A percentile compares a stretch with the other conserved stretches of the same genome.
Evolutionary conservation across 257 asterid genomes (phyloP).

Genomic region (Eucommia ulmoides): DNA sequence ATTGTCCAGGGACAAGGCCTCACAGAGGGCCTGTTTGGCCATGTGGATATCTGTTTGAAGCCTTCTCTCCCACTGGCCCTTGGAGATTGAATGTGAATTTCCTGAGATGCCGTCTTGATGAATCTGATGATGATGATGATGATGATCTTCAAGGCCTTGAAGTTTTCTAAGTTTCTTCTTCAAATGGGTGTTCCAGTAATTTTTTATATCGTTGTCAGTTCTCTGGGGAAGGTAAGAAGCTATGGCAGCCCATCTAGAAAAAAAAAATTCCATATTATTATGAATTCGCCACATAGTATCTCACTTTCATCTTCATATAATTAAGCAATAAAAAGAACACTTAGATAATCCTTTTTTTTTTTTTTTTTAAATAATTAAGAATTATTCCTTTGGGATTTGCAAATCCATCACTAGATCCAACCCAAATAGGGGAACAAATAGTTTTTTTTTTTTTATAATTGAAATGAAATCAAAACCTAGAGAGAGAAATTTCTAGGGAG

Average conservation of each 20-base stretch:
- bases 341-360: background rate
- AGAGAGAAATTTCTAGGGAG: background rate
- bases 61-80: slow-evolving; percentile 75
- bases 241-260: slow-evolving; percentile 69
- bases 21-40: slow-evolving; percentile 63
- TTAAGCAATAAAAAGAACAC: background rate
- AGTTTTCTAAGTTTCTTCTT: slow-evolving; percentile 36
- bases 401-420: slow-evolving; percentile 14
- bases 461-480: background rate
- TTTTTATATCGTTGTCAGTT: slow-evolving; percentile 67
- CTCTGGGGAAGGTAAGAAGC: slow-evolving; percentile 69
- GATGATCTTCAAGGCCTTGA: slow-evolving; percentile 21
- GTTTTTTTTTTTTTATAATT: slow-evolving; percentile 10
- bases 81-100: slow-evolving; percentile 29
- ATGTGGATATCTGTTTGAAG: slow-evolving; percentile 66
- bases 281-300: background rate
- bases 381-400: slow-evolving; percentile 1
- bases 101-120: slow-evolving; percentile 14
- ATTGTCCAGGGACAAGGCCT: slow-evolving; percentile 55
- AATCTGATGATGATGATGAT: too few relatives aligned
- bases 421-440: slow-evolving; percentile 11
- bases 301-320: background rate
- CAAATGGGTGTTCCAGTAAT: slow-evolving; percentile 70
- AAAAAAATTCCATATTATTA: background rate
- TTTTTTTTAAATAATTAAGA: background rate